Percentiles rank a stretch among this genome's conserved stretches.
These are phyloP conservation scores for Candida pseudoviswanathii DNA, from an alignment of 1,139 yeast species.

Conservation along the genomic window DNA sequence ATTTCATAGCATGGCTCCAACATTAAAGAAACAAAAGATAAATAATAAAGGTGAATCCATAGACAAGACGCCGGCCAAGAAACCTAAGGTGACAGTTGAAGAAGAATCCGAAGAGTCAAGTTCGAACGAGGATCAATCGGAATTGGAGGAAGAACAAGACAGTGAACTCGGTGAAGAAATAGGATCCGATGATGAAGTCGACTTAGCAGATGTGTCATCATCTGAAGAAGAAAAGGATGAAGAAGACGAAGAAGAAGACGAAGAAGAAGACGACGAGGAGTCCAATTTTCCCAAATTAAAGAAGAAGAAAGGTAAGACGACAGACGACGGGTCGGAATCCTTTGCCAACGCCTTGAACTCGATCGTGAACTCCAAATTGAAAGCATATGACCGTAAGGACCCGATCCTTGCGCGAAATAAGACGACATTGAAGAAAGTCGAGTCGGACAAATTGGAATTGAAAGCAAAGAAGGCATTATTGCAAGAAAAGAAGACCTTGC, in stretches of 20 bases:
- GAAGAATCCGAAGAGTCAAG: conserved; percentile 2
- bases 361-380: conserved; percentile 79
- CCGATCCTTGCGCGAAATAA: conserved; percentile 87
- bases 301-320: conserved; percentile 52
- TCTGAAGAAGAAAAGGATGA: conserved; percentile 17
- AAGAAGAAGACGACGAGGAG: conserved; percentile 27
- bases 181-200: conserved; percentile 19
- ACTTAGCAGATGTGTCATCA: conserved; percentile 18
- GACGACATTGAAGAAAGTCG: conserved; percentile 68
- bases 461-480: conserved; percentile 76
- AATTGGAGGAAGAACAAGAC: conserved; percentile 12
- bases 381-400: conserved; percentile 84
- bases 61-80: conserved; percentile 7
- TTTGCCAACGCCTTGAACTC: conserved; percentile 86
- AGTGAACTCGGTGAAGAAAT: conserved; percentile 15
- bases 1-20: conserved; percentile 8
- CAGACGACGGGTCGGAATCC: conserved; percentile 68
- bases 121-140: conserved; percentile 12
- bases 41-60: conserved; percentile 11
- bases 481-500: conserved; percentile 68
- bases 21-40: conserved; percentile 14
- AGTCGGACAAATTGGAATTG: conserved; percentile 77
- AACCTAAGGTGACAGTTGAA: conserved; percentile 6
- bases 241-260: conserved; percentile 23
- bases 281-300: conserved; percentile 43